These are phyloP conservation scores for Hypocrella siamensis DNA, from an alignment of 2,329 filamentous ascomycete genomes.

Conservation along the genomic window DNA sequence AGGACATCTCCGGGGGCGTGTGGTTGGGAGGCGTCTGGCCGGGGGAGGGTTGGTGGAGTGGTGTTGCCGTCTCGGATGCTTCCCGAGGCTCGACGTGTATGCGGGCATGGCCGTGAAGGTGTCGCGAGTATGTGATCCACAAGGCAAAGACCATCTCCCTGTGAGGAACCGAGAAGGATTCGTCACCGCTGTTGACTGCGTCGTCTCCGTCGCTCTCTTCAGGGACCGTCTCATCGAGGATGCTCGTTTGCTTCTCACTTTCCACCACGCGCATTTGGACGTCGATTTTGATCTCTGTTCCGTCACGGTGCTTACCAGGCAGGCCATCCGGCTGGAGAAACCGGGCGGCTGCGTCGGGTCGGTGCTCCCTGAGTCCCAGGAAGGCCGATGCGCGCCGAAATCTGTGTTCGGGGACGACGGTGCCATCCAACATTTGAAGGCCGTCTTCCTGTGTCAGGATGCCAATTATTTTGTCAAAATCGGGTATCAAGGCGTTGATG, in stretches of 20 bases:
- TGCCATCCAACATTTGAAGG: constrained; percentile 73
- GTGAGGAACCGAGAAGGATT: constrained; percentile 31
- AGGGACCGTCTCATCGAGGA: constrained; percentile 47
- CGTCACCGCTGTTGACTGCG: constrained; percentile 19
- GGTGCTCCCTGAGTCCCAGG: constrained; percentile 68
- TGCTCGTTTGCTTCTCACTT: constrained; percentile 54
- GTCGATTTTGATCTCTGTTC: constrained; percentile 82
- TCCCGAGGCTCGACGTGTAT: constrained; percentile 46
- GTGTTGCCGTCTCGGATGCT: constrained; percentile 50
- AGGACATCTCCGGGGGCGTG: constrained; percentile 39
- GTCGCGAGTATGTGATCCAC: constrained; percentile 93
- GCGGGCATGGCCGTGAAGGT: constrained; percentile 56
- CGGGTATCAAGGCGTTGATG: constrained; percentile 69
- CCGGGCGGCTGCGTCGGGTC: constrained; percentile 58
- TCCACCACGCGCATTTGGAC: constrained; percentile 94
- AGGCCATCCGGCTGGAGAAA: constrained; percentile 78
- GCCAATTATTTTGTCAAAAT: constrained; percentile 70
- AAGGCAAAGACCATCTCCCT: constrained; percentile 83
- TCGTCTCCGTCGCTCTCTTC: constrained; percentile 44
- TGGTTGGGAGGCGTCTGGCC: constrained; percentile 48
- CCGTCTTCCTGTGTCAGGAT: constrained; percentile 79
- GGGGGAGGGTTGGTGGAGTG: constrained; percentile 64
- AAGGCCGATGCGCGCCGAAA: constrained; percentile 82
- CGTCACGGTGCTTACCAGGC: constrained; percentile 75
- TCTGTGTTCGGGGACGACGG: constrained; percentile 90